phyloP scores from a whole-genome alignment of 139 green algal species.

The Volvox reticuliferus region DNA sequence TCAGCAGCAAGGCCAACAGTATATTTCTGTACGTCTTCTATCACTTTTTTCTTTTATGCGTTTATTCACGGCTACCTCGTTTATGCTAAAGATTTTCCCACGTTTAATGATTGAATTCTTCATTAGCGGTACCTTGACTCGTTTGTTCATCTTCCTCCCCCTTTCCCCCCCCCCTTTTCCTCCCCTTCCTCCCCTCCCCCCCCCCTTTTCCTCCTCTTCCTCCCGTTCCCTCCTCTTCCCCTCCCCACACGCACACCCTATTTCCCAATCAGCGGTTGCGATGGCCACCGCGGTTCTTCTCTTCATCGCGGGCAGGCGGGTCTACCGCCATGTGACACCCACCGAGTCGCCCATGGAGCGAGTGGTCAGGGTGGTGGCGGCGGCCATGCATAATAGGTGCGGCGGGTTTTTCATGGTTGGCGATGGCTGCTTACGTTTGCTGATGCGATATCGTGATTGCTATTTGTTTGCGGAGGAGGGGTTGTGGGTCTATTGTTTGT shows the following conservation, averaged over 20 bases:
- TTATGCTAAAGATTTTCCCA: too few species aligned
- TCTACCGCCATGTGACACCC: slow-evolving; percentile 72
- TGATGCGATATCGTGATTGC: background rate
- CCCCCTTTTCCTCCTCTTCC: background rate
- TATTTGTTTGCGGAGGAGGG: too few species aligned
- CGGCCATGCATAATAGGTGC: slow-evolving; percentile 73
- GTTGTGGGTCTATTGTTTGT: too few species aligned
- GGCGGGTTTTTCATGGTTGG: background rate
- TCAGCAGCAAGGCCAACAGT: too few species aligned
- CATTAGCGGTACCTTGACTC: too few species aligned
- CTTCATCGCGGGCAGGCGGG: slow-evolving; percentile 75
- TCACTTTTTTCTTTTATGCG: too few species aligned
- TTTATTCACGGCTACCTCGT: too few species aligned
- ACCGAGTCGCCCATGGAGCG: slow-evolving; percentile 88
- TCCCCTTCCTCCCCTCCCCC: background rate
- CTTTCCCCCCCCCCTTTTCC: background rate
- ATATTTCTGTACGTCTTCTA: too few species aligned
- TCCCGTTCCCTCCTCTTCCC: too few species aligned
- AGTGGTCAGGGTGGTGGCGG: slow-evolving; percentile 83
- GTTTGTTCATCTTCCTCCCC: too few species aligned
- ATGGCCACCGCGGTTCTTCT: slow-evolving; percentile 86
- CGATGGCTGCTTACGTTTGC: background rate
- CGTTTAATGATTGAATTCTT: too few species aligned
- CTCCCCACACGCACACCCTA: background rate
- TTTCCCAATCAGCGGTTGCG: slow-evolving; percentile 61